phyloP scores from a whole-genome alignment of 140 eudicot genomes.

The Eryngium alpinum region DNA sequence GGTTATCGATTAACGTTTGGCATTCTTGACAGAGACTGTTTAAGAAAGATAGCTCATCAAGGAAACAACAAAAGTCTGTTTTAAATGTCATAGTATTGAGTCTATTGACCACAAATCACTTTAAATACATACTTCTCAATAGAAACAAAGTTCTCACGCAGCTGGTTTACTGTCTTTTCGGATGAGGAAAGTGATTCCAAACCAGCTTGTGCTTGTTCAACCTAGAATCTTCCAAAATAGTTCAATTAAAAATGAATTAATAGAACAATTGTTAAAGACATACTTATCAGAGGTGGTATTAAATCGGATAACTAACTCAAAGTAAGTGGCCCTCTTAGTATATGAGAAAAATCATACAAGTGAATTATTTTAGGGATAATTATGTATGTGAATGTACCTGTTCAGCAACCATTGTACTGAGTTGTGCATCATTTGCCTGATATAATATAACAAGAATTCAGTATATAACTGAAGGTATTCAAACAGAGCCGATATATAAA shows the following conservation, averaged over 20 bases:
- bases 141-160: constrained; percentile 77
- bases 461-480: neutral
- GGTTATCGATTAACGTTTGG: constrained; percentile 93
- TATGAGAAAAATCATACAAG: neutral
- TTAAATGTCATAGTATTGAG: neutral
- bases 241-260: neutral
- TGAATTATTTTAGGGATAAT: constrained; percentile 5
- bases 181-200: constrained; percentile 77
- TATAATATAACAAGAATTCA: constrained; percentile 1
- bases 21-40: constrained; percentile 91
- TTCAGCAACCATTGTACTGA: constrained; percentile 98
- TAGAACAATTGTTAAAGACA: neutral
- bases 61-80: neutral
- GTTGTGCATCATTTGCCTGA: constrained; percentile 99
- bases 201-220: constrained; percentile 97
- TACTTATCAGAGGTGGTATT: neutral
- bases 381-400: constrained; percentile 46
- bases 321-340: neutral
- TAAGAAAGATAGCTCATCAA: neutral
- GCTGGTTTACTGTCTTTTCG: constrained; percentile 60
- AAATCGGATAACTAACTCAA: neutral
- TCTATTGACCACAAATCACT: constrained; percentile 1
- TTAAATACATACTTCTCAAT: constrained; percentile 67
- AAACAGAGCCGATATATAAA: neutral
- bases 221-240: constrained; percentile 40